These are phyloP conservation scores for Paramyrothecium sp. DNA, from an alignment of 2,329 filamentous ascomycete species.

Conservation along the genomic window DNA sequence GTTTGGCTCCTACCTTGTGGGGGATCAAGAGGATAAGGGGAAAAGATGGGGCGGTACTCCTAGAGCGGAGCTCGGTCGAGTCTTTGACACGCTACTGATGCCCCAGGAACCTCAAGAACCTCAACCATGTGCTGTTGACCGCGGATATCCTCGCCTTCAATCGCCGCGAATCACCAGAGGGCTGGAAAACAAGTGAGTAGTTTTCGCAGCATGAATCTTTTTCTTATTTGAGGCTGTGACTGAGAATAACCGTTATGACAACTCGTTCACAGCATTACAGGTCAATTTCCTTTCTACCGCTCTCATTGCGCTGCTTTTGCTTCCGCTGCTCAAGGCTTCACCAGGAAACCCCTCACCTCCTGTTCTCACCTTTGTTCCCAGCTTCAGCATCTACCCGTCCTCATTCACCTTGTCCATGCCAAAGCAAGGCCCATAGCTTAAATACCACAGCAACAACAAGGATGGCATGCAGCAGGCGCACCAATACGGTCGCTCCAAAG, in stretches of 20 bases:
- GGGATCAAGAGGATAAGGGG: too few relatives aligned
- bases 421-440: conserved; percentile 29
- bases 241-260: conserved; percentile 1
- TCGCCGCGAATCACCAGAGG: conserved; percentile 32
- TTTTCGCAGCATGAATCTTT: not conserved
- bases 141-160: conserved; percentile 35
- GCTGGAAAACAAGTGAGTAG: conserved; percentile 34
- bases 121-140: conserved; percentile 35
- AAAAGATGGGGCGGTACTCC: too few relatives aligned
- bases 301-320: conserved; percentile 28
- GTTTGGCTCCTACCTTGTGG: too few relatives aligned
- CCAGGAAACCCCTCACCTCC: conserved; percentile 27
- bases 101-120: conserved; percentile 20
- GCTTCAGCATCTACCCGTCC: conserved; percentile 34
- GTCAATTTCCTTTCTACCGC: conserved; percentile 35
- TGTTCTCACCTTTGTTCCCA: conserved; percentile 35
- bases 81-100: too few relatives aligned
- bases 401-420: conserved; percentile 34
- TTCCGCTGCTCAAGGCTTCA: conserved; percentile 30
- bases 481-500: conserved; percentile 36
- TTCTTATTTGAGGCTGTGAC: not conserved
- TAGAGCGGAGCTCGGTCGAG: too few relatives aligned
- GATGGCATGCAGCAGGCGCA: conserved; percentile 33
- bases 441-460: conserved; percentile 31
- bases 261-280: conserved; percentile 24